These are phyloP conservation scores for Aspergillus sp. DNA, from an alignment of 2,329 filamentous ascomycete genomes.

Conservation along the genomic window DNA sequence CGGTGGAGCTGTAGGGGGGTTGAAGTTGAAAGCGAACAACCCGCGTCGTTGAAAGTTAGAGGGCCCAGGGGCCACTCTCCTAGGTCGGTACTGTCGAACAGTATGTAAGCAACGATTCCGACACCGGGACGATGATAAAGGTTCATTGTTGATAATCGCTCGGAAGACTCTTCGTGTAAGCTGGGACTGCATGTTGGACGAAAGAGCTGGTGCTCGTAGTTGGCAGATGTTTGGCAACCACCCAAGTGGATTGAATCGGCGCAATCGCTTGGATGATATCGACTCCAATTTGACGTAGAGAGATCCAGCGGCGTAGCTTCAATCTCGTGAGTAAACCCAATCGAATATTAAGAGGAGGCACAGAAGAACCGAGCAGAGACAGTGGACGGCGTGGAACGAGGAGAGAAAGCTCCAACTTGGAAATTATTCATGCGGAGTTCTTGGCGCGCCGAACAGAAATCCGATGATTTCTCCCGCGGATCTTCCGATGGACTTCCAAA, in stretches of 20 bases:
- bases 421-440: conserved; percentile 16
- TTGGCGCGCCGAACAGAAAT: conserved; percentile 34
- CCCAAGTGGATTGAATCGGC: not conserved
- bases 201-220: not conserved
- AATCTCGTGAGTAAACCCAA: not conserved
- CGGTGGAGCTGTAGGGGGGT: conserved; percentile 53
- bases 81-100: conserved; percentile 30
- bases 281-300: not conserved
- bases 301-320: not conserved
- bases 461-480: conserved; percentile 8
- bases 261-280: not conserved
- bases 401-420: not conserved
- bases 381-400: not conserved
- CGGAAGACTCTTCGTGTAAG: conserved; percentile 46
- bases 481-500: not conserved
- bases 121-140: conserved; percentile 41
- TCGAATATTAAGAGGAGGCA: conserved; percentile 12
- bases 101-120: conserved; percentile 33
- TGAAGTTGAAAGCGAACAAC: conserved; percentile 33
- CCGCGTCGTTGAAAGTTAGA: conserved; percentile 38
- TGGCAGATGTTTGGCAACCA: not conserved
- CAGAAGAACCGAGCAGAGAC: not conserved
- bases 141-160: conserved; percentile 45
- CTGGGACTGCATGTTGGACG: conserved; percentile 43
- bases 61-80: conserved; percentile 27